Base-by-base conservation (phyloP, 441 rosid genomes). In the Gossypium schwendimanii region DNA sequence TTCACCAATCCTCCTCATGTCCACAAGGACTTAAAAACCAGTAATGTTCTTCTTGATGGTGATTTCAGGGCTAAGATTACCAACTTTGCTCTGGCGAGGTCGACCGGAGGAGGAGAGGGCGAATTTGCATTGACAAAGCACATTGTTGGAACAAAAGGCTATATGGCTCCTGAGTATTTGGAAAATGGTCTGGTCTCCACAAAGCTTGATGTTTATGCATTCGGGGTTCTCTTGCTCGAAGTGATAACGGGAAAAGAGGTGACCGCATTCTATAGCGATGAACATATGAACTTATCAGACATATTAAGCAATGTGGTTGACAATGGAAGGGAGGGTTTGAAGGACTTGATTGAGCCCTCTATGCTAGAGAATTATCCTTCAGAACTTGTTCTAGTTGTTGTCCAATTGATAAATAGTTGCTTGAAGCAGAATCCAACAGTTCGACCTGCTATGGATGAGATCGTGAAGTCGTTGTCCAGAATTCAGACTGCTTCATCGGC, bases 81-180 rank as follows among this genome's bases (percentile, higher is more conserved):
- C 0, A 87, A 87, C 36, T 78, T 93, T 64, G 84, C 87, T n/a
- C 81, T 77, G n/a, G 91, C 93, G 0, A 87, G 93, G 74, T 67
- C 91, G 1, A 73, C 90, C 0, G 85, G 73, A 63, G 81, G 77
- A 20, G 52, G 36, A 49, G 88, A 81, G 33, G 87, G 89, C 1
- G 83, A 81, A 21, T 85, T 86, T 31, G 81, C 83, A 70, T 75
- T 88, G 91, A 91, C 96, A 2, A 84, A 80, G 65, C 97, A 91
- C 73, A 88, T 91, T 31, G 86, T 89, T 70, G 98, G 96, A 69
- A 91, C 90, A 1, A 87, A 80, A 79, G 94, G 96, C 17, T 87
- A 87, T 72, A 84, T 90, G 87, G 89, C 96, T 77, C 94, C 96
- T 0, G 96, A 92, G 79, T 92, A 90, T 78, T 53, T 92, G 82